These are phyloP conservation scores for Hura crepitans DNA, from an alignment of 441 rosid species.

Conservation along the genomic window DNA sequence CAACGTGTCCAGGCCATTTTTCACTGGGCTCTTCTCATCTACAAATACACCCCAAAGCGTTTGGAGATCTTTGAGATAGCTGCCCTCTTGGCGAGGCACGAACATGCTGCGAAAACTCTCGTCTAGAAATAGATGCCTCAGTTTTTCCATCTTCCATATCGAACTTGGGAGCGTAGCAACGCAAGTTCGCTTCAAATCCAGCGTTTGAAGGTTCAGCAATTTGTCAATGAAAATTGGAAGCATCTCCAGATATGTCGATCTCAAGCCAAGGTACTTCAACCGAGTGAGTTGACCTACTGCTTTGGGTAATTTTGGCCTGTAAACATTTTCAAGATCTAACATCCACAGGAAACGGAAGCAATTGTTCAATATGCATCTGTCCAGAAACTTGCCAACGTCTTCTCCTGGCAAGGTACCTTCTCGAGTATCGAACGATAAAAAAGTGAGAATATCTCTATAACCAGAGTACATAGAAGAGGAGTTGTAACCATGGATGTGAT, in stretches of 20 bases:
- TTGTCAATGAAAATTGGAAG: not conserved
- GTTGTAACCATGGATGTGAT: not conserved
- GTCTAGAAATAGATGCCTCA: not conserved
- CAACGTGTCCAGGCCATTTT: not conserved
- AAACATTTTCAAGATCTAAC: not conserved
- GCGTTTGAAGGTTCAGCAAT: not conserved
- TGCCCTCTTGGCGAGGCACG: not conserved
- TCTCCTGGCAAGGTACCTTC: not conserved
- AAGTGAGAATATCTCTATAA: not conserved
- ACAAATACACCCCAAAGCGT: not conserved
- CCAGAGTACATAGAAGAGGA: not conserved
- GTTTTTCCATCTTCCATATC: not conserved
- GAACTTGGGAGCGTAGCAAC: not conserved
- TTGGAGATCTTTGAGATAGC: not conserved
- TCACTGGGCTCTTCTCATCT: not conserved
- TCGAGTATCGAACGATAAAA: not conserved
- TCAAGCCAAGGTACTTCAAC: not conserved
- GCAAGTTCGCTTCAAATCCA: not conserved
- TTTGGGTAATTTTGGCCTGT: not conserved
- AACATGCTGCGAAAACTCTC: not conserved
- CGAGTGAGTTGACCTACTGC: not conserved
- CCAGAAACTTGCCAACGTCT: not conserved
- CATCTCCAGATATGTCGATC: constrained; percentile 1
- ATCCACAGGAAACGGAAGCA: not conserved
- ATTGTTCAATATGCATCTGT: not conserved